These are phyloP conservation scores for Acanthamoeba lenticulata DNA, from an alignment of 208 protist species.

Conservation along the genomic window DNA sequence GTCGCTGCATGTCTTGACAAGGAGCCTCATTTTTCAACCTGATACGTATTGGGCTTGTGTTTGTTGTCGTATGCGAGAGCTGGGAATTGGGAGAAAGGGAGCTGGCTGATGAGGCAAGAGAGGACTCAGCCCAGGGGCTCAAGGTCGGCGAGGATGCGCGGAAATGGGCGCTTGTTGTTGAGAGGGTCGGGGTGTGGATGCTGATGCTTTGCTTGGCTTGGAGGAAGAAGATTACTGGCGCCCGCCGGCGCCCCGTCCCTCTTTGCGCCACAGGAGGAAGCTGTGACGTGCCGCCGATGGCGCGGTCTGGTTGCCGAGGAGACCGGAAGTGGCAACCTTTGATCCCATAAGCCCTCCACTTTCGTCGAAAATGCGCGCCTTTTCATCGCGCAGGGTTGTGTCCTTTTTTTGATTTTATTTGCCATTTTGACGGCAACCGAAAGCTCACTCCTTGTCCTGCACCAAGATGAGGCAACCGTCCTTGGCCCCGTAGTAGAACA, in stretches of 20 bases:
- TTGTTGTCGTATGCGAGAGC: neutral
- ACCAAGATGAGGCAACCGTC: neutral
- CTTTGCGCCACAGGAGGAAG: neutral
- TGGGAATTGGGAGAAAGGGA: too few relatives aligned
- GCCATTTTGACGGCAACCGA: too few relatives aligned
- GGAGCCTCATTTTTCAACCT: neutral
- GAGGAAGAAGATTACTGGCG: neutral
- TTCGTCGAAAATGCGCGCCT: neutral
- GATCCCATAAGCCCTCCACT: neutral
- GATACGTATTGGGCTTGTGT: neutral
- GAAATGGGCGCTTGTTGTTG: too few relatives aligned
- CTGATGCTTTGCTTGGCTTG: neutral
- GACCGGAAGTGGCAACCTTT: neutral
- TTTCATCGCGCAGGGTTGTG: too few relatives aligned
- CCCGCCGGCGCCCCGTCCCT: neutral
- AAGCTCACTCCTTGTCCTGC: neutral
- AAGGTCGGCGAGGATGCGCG: too few relatives aligned
- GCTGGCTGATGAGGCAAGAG: too few relatives aligned
- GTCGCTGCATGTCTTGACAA: constrained; percentile 35
- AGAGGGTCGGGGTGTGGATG: too few relatives aligned
- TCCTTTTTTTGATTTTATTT: too few relatives aligned
- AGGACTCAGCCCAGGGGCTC: too few relatives aligned
- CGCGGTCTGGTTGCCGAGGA: neutral
- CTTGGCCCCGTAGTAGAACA: neutral
- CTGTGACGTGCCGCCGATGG: neutral